Base-by-base conservation (phyloP, 1,284 basidiomycete genomes). In the Ceratobasidium sp. region DNA sequence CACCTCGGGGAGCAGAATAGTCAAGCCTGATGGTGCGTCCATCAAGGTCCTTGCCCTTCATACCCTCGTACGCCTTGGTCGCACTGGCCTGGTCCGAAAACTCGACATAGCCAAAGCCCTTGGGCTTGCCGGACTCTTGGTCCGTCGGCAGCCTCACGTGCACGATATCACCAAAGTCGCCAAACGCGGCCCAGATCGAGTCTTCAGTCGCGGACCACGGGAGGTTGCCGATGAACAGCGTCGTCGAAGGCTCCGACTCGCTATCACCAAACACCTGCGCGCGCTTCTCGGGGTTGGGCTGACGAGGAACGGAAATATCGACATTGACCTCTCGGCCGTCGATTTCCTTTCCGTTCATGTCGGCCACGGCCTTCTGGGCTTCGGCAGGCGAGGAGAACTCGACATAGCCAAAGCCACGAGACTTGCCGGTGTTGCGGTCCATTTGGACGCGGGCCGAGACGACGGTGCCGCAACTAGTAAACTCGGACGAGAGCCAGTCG, bases 21-120 rank as follows among this genome's bases (percentile, higher is more conserved):
- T 99, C 96, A 57, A 98, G 79, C 70, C 96, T 86, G 72, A 97
- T 82, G 40, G 82, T 77, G 62, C 97, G 87, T 6, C 96, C 96
- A 43, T 90, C 92, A 60, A 99, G 84, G 72, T 96, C 92, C 72
- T 84, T 80, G 57, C 93, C 93, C 58, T 86, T 84, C 55, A 88
- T 82, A 8, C 83, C 85, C 74, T 87, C 87, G 72, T 89, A 86
- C 3, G 96, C 97, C 77, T 89, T 90, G 80, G 90, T 90, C 13
- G 97, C 93, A 72, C 86, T 81, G 52, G 90, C 91, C 58, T 94
- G 78, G 73, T 91, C 87, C 73, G 88, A 87, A 79, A 96, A 98
- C 80, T 98, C 94, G 77, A 98, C 92, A 81, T 99, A 99, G 53
- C 90, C 97, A 80, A 96, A 99, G 76, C 97, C 97, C 81, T 98